phyloP scores from a whole-genome alignment of 306 rosid species.

The Leucaena leucocephala region DNA sequence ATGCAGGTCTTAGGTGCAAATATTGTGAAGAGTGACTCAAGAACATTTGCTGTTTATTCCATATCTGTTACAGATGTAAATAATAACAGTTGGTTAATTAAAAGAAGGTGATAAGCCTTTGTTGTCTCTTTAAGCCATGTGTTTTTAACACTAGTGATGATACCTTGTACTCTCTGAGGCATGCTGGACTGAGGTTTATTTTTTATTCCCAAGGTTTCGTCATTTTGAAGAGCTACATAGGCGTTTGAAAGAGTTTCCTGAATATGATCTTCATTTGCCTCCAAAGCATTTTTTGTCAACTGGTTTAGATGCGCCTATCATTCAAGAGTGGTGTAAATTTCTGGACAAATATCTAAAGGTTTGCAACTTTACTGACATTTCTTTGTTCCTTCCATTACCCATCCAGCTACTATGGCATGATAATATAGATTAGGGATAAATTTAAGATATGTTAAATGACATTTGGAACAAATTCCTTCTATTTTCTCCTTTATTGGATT shows the following conservation, averaged over 20 bases:
- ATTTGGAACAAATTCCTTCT: constrained; percentile 20
- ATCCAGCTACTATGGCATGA: constrained; percentile 23
- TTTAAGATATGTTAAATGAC: neutral
- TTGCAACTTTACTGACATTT: constrained; percentile 31
- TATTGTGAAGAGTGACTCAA: constrained; percentile 94
- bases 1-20: constrained; percentile 96
- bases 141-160: constrained; percentile 22
- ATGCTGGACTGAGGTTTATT: constrained; percentile 19
- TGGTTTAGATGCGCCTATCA: constrained; percentile 84
- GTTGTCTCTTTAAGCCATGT: constrained; percentile 24
- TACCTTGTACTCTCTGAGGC: constrained; percentile 9
- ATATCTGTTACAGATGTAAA: constrained; percentile 84
- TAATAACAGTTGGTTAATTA: constrained; percentile 93
- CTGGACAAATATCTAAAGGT: constrained; percentile 94
- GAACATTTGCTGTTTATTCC: constrained; percentile 95
- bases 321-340: constrained; percentile 83
- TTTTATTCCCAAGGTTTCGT: constrained; percentile 66
- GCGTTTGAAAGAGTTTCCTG: constrained; percentile 86
- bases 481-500: constrained; percentile 8
- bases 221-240: constrained; percentile 99
- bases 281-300: constrained; percentile 96
- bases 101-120: constrained; percentile 75
- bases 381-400: constrained; percentile 22
- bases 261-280: constrained; percentile 92
- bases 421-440: neutral